Evolutionary conservation across 2,329 filamentous ascomycete species (phyloP).

Genomic region (Claviceps sp.): DNA sequence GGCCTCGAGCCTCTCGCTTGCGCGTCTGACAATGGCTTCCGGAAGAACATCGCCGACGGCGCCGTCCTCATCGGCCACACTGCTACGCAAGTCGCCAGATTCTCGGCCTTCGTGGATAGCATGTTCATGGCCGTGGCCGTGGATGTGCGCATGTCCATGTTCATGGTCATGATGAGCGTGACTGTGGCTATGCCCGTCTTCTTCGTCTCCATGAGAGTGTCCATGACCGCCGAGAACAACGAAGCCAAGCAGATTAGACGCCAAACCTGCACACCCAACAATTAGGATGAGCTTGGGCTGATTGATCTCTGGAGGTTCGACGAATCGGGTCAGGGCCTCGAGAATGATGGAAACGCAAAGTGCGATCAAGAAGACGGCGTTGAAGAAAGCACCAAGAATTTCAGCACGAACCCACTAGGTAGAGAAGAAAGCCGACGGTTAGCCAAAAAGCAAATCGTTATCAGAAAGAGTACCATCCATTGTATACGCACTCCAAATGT

Average conservation of each 20-base stretch:
- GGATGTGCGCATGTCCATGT: slow-evolving; percentile 26
- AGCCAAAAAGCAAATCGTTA: slow-evolving; percentile 6
- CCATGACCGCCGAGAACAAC: slow-evolving; percentile 88
- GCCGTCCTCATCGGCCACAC: slow-evolving; percentile 42
- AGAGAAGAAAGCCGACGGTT: slow-evolving; percentile 5
- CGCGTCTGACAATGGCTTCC: slow-evolving; percentile 44
- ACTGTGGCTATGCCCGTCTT: slow-evolving; percentile 39
- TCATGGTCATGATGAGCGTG: slow-evolving; percentile 30
- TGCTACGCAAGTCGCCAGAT: slow-evolving; percentile 22
- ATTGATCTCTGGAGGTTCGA: slow-evolving; percentile 77
- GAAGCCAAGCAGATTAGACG: slow-evolving; percentile 80
- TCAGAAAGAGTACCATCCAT: neutral
- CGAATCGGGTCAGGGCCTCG: slow-evolving; percentile 81
- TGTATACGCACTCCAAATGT: slow-evolving; percentile 68
- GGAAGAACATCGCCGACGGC: slow-evolving; percentile 49
- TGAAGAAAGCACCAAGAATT: slow-evolving; percentile 90
- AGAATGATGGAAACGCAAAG: slow-evolving; percentile 93
- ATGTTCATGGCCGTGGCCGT: slow-evolving; percentile 23
- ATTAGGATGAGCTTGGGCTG: slow-evolving; percentile 80
- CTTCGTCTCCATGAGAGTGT: slow-evolving; percentile 57
- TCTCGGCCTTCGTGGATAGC: slow-evolving; percentile 38
- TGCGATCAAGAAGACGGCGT: slow-evolving; percentile 93
- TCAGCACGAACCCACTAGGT: slow-evolving; percentile 86
- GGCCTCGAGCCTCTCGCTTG: slow-evolving; percentile 21
- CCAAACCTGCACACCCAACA: slow-evolving; percentile 73